Evolutionary conservation across 495 filamentous ascomycete species (phyloP), one percentile per base, ranked within the genome.

Genomic region (Usnea hakonensis): DNA sequence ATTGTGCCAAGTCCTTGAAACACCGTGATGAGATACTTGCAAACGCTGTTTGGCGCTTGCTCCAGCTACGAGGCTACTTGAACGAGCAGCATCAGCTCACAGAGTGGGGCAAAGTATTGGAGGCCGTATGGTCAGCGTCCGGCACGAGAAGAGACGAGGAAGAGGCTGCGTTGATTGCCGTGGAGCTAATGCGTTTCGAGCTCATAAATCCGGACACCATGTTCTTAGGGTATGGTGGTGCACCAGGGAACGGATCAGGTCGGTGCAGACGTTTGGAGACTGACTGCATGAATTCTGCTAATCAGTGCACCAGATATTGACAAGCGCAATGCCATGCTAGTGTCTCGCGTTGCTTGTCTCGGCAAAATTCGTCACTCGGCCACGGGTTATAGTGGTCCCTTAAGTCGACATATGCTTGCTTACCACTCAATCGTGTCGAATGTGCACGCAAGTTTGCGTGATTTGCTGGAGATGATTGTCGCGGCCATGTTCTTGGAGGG

Each of bases 371-470:
- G 85, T 36, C 94, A 99, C 70, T 82, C 89, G 65, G 76, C 80
- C 8, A 91, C 92, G 67, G 92, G 95, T 30, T 99, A 96, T 74
- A 97, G 94, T 30, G 94, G 94, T 1, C 94, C 94, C 0, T 79
- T 99, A 1, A 96, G 89, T 78, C 86, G 92, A 69, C 89, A 94
- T 67, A 79, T 97, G 48, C 80, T 97, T 14, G 87, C 86, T 35
- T 97, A 90, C 76, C 89, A 90, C 63, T 90, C 91, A 0, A 78
- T 97, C 63, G 86, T 88, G 43, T 85, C 85, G 10, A 85, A 88
- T 61, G 85, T 96, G 37, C 90, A 92, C 23, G 79, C 83, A 58
- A 83, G 83, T 43, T 77, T 94, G 62, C 82, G 94, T 58, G 93
- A 93, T 71, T 74, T 96, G 44, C 75, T 92, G 37, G 95, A 99